Base-by-base conservation (phyloP, 352 stramenopile species). In the Phytopythium kandeliae region DNA sequence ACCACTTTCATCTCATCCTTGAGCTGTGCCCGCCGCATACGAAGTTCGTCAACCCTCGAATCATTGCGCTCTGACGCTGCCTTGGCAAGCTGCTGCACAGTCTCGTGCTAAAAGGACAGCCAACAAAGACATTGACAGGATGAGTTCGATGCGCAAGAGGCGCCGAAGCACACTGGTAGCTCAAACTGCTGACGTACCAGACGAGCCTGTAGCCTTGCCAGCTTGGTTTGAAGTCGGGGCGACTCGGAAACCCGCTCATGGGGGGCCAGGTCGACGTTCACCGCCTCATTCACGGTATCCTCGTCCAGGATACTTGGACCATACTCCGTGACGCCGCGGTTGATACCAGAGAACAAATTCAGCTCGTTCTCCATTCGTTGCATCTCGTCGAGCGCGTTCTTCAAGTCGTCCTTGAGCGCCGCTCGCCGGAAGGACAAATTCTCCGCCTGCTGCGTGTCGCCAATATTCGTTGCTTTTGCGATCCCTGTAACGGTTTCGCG, bases 1-100 rank as follows among this genome's bases (percentile, higher is more conserved):
- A 88, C 62, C 3, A 72, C 55, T 53, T 78, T 78, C 62, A 90
- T 85, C 55, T 92, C 81, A 31, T 86, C 63, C 51, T 92, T 92
- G 17, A 92, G 53, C 36, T 83, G 62, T 6, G 80, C 47, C 33
- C 81, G 81, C 1, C 69, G 74, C 6, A 55, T 70, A 38, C 77
- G 81, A 25, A 92, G 51, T 25, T 83, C 60, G 11, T 51, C 58
- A 44, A 84, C 70, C 13, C 71, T 55, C 40, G 35, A 54, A 1
- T 72, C 62, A 30, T 92, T 69, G 42, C 85, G 84, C 12, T 77
- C 69, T 31, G 63, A 68, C 28, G 76, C 64, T 11, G 78, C 73
- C 48, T 77, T 72, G 16, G 78, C 70, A 26, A 92, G 61, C 34
- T 86, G 71, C 16, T 64, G 58, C 46, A 90, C 69, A 0, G 73